Evolutionary conservation across 768 basidiomycete genomes (phyloP).

Genomic region (Agaricus blazei): DNA sequence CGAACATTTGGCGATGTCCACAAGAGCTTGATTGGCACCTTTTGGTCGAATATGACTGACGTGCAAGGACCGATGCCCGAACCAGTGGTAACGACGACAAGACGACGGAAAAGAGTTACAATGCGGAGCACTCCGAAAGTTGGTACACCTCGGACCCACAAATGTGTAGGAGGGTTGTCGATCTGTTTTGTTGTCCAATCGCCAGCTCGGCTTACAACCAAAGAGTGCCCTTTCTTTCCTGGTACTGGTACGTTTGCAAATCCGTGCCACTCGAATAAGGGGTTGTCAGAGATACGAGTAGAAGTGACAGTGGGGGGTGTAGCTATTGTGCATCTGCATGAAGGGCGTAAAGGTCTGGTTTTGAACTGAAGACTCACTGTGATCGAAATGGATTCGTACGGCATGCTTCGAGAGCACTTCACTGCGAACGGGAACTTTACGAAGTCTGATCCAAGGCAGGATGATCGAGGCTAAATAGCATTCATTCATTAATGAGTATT

Average conservation of each 20-base stretch:
- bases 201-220: constrained; percentile 50
- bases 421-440: constrained; percentile 47
- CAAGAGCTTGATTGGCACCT: constrained; percentile 49
- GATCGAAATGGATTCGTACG: constrained; percentile 54
- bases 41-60: constrained; percentile 45
- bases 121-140: constrained; percentile 52
- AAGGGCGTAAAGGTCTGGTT: background rate
- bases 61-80: constrained; percentile 60
- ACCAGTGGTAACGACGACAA: constrained; percentile 55
- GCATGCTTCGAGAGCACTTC: constrained; percentile 54
- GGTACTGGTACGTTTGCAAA: constrained; percentile 51
- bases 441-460: constrained; percentile 55
- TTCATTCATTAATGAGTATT: background rate
- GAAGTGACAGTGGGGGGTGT: constrained; percentile 43
- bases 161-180: constrained; percentile 42
- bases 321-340: constrained; percentile 18
- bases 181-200: constrained; percentile 57
- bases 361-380: constrained; percentile 30
- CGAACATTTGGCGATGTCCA: constrained; percentile 61
- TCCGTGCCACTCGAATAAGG: constrained; percentile 54
- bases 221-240: constrained; percentile 44
- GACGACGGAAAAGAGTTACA: constrained; percentile 47
- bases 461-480: constrained; percentile 38
- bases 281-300: constrained; percentile 39
- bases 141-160: constrained; percentile 58